A percentile compares a stretch with the other conserved stretches of the same genome.
Conservation (phyloP, 2,329 filamentous ascomycete genomes). For the Lojkania enalia region DNA sequence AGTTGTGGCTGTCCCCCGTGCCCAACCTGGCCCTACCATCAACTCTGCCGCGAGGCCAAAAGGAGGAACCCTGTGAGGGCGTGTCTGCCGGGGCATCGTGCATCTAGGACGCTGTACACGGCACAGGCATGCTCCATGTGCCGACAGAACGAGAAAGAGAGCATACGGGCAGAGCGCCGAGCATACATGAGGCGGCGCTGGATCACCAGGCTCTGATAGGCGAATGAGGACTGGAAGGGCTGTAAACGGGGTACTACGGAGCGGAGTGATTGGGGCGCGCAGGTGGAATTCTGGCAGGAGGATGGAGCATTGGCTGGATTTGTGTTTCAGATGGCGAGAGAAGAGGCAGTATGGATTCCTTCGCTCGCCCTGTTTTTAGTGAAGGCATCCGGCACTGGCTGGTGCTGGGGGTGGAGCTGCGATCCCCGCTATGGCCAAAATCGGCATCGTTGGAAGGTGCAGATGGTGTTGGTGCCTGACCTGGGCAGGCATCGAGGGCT, state of each 20-base stretch:
- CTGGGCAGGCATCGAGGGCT: background rate
- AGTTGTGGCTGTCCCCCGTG: slow-evolving; percentile 30
- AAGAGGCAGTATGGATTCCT: background rate
- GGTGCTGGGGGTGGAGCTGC: background rate
- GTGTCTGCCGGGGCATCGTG: slow-evolving; percentile 22
- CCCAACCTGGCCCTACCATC: slow-evolving; percentile 23
- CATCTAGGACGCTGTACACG: slow-evolving; percentile 8
- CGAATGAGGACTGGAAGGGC: slow-evolving; percentile 12
- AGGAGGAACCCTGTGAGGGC: slow-evolving; percentile 9
- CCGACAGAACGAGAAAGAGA: slow-evolving; percentile 16
- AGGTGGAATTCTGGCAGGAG: background rate
- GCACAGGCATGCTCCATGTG: slow-evolving; percentile 26
- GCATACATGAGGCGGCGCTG: no score
- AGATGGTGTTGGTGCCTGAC: slow-evolving; percentile 7
- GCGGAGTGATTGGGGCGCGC: slow-evolving; percentile 2
- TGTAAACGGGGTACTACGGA: slow-evolving; percentile 4
- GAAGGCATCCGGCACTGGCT: slow-evolving; percentile 1
- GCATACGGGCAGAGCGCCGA: slow-evolving; percentile 13
- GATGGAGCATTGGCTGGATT: background rate
- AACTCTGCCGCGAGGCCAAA: slow-evolving; percentile 15
- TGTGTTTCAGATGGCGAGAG: slow-evolving; percentile 2
- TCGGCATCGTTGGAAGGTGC: slow-evolving; percentile 3
- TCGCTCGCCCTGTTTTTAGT: slow-evolving; percentile 1
- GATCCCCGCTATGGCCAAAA: slow-evolving; percentile 2
- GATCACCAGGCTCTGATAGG: no score